These are phyloP conservation scores for Phytophthora constricta DNA, from an alignment of 352 stramenopile species.

Conservation along the genomic window DNA sequence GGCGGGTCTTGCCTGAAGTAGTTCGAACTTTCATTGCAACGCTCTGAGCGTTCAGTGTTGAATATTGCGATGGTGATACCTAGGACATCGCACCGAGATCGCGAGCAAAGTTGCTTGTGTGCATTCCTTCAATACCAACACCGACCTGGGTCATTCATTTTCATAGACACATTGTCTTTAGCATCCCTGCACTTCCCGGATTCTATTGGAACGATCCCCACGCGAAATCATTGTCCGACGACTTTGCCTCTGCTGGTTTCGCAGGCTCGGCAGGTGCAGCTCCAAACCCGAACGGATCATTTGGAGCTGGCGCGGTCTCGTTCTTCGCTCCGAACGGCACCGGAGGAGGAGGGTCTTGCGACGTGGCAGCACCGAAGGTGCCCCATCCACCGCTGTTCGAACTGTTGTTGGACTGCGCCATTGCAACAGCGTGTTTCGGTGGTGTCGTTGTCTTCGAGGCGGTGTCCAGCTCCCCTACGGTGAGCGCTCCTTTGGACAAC, in stretches of 20 bases:
- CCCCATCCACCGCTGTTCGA: constrained; percentile 27
- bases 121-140: not conserved
- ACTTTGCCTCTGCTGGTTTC: constrained; percentile 2
- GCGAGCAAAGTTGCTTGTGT: no score
- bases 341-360: constrained; percentile 22
- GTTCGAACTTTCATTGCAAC: no score
- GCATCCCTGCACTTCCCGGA: no score
- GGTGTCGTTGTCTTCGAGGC: constrained; percentile 24
- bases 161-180: no score
- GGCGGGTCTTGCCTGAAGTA: no score
- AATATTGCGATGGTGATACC: no score
- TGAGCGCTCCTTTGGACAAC: constrained; percentile 39
- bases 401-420: constrained; percentile 28
- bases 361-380: constrained; percentile 19
- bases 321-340: constrained; percentile 18
- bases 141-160: no score
- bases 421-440: constrained; percentile 19
- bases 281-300: constrained; percentile 27
- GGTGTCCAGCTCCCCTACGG: constrained; percentile 36
- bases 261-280: constrained; percentile 2
- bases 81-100: no score
- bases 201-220: constrained; percentile 39
- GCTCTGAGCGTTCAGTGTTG: no score
- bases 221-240: constrained; percentile 25
- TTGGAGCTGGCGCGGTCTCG: constrained; percentile 2